These are phyloP conservation scores for Penicillium maclennaniae DNA, from an alignment of 495 filamentous ascomycete genomes.

Conservation along the genomic window DNA sequence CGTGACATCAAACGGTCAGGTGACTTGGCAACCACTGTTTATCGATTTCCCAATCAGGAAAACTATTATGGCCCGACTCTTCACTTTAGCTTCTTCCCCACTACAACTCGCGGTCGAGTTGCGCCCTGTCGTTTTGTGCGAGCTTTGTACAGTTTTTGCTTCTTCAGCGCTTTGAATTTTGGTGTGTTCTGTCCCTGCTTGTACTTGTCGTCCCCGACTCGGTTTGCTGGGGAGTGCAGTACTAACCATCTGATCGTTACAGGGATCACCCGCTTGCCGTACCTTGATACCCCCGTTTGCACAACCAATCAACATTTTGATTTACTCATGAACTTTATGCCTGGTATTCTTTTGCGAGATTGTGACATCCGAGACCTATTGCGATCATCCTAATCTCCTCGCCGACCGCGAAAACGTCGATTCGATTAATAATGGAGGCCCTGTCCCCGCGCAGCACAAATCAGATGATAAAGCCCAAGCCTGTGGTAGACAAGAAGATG, in stretches of 20 bases:
- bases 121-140: slow-evolving; percentile 10
- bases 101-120: slow-evolving; percentile 18
- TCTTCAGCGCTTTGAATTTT: slow-evolving; percentile 31
- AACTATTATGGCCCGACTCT: slow-evolving; percentile 31
- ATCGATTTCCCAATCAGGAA: slow-evolving; percentile 42
- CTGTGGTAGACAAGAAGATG: slow-evolving; percentile 42
- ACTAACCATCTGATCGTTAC: slow-evolving; percentile 20
- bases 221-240: slow-evolving; percentile 18
- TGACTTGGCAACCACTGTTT: slow-evolving; percentile 40
- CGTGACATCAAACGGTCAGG: slow-evolving; percentile 9
- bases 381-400: slow-evolving; percentile 20
- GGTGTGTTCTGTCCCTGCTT: slow-evolving; percentile 13
- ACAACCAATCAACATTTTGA: slow-evolving; percentile 10
- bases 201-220: slow-evolving; percentile 7
- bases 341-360: slow-evolving; percentile 18
- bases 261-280: slow-evolving; percentile 29
- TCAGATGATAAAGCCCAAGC: slow-evolving; percentile 44
- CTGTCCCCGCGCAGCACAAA: slow-evolving; percentile 71
- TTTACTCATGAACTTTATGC: slow-evolving; percentile 19
- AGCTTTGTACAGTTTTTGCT: slow-evolving; percentile 27
- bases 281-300: slow-evolving; percentile 24
- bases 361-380: slow-evolving; percentile 5
- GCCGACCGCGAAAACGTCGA: slow-evolving; percentile 3
- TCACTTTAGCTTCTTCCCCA: slow-evolving; percentile 21
- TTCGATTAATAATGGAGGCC: slow-evolving; percentile 54